Conservation (phyloP, 495 filamentous ascomycete species). For the Copromyces sp. region DNA sequence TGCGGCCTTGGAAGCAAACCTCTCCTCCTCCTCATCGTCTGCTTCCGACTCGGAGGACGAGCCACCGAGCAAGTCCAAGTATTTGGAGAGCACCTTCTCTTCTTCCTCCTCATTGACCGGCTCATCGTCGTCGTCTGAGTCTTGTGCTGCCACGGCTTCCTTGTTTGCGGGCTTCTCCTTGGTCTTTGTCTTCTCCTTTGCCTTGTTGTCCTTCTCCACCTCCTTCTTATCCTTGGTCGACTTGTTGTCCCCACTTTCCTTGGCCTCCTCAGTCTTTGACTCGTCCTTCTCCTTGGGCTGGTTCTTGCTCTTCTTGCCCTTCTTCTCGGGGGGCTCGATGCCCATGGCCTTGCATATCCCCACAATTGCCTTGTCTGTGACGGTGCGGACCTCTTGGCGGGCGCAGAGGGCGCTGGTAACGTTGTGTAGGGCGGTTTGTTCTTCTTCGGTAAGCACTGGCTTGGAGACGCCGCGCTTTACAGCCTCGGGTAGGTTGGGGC, state of each 20-base stretch:
- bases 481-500: slow-evolving; percentile 36
- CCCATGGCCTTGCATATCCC: slow-evolving; percentile 53
- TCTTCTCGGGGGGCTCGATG: slow-evolving; percentile 40
- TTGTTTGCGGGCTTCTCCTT: slow-evolving; percentile 12
- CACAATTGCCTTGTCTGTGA: slow-evolving; percentile 49
- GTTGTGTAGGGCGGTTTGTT: slow-evolving; percentile 47
- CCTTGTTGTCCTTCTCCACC: slow-evolving; percentile 3
- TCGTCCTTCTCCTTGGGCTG: slow-evolving; percentile 3
- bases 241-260: not conserved
- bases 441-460: slow-evolving; percentile 37
- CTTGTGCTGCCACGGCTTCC: slow-evolving; percentile 1
- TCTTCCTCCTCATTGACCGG: slow-evolving; percentile 7
- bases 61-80: slow-evolving; percentile 11
- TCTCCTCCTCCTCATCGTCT: slow-evolving; percentile 6
- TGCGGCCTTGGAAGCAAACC: slow-evolving; percentile 5
- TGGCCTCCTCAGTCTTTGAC: slow-evolving; percentile 2
- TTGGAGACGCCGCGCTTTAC: slow-evolving; percentile 38
- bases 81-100: slow-evolving; percentile 9
- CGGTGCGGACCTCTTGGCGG: slow-evolving; percentile 60
- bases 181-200: slow-evolving; percentile 8
- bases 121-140: not conserved
- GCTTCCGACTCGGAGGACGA: slow-evolving; percentile 8
- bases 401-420: slow-evolving; percentile 75
- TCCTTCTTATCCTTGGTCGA: slow-evolving; percentile 1
- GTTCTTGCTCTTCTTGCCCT: slow-evolving; percentile 15